Conservation (phyloP, 139 green algal species). For the Picochlorum sp. region DNA sequence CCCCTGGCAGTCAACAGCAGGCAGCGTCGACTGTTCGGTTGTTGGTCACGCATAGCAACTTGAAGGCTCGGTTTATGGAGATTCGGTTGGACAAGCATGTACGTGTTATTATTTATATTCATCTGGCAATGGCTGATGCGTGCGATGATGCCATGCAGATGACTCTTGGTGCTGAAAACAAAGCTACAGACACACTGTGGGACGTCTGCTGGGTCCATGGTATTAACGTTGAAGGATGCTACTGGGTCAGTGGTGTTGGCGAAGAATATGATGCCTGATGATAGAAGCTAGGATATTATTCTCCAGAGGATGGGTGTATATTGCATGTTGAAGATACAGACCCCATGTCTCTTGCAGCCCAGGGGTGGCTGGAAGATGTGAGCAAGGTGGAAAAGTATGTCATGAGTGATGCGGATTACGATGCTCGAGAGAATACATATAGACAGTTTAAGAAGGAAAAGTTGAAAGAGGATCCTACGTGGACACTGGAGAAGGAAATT, state of each 20-base stretch:
- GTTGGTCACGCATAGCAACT: slow-evolving; percentile 83
- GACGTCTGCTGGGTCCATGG: slow-evolving; percentile 66
- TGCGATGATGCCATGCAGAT: slow-evolving; percentile 41
- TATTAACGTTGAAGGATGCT: slow-evolving; percentile 76
- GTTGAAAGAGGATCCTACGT: slow-evolving; percentile 72
- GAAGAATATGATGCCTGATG: slow-evolving; percentile 42
- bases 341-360: slow-evolving; percentile 63
- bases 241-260: slow-evolving; percentile 33
- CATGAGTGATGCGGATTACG: slow-evolving; percentile 94
- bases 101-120: slow-evolving; percentile 9
- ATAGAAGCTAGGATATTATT: slow-evolving; percentile 90
- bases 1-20: slow-evolving; percentile 36
- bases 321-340: slow-evolving; percentile 90
- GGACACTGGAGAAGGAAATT: slow-evolving; percentile 84
- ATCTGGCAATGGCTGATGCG: neutral
- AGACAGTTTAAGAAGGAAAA: slow-evolving; percentile 74
- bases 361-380: slow-evolving; percentile 94
- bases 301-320: slow-evolving; percentile 65
- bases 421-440: slow-evolving; percentile 83
- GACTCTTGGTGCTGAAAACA: slow-evolving; percentile 67
- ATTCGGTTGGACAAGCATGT: slow-evolving; percentile 86
- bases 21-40: slow-evolving; percentile 79
- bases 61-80: slow-evolving; percentile 86
- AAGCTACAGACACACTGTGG: slow-evolving; percentile 85
- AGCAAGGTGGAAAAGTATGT: slow-evolving; percentile 94